Evolutionary conservation across 2,329 filamentous ascomycete species (phyloP), one percentile per base, ranked within the genome.

Genomic region (Knoxdaviesia proteae): DNA sequence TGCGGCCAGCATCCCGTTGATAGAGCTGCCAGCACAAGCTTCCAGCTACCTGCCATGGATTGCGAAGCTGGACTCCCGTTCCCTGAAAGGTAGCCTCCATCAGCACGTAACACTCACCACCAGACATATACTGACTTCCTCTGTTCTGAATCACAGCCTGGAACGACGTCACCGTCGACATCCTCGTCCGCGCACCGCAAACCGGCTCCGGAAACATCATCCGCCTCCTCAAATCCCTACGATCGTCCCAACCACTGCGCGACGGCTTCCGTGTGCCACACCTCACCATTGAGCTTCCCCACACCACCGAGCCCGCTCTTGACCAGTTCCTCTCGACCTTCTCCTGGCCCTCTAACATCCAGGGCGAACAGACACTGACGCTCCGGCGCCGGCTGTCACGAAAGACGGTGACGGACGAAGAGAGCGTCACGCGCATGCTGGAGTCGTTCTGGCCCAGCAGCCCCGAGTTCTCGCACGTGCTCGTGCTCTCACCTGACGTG

Each of bases 361-460:
- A 54, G 7, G 51, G 56, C 5, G 56, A 58, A n/a, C 67, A 62
- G 41, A 65, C 68, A 54, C 60, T 94, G 10, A 79, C 75, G 0
- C 61, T 96, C 11, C 75, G 81, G 31, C 84, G 82, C 48, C 78
- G 84, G 32, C 77, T 94, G 38, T 63, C 72, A 7, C 65, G 65
- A 35, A 62, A 69, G 40, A 64, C 63, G 39, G 53, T 79, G 47
- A 74, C 66, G 5, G 68, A 80, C 38, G 74, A 81, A 48, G 78
- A 87, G 50, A 77, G 79, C 44, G 77, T 84, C 0, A 64, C 79
- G 10, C 75, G 79, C 30, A 82, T 88, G 45, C 61, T 94, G 5
- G 87, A 96, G 60, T 80, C 83, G 0, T 94, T 93, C 56, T 96
- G 86, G 68, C 87, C 90, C 2, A 61, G 64, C 3, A 65, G 74